Base-by-base conservation (phyloP, 176 grass and related monocot species). In the Metroxylon sagu region DNA sequence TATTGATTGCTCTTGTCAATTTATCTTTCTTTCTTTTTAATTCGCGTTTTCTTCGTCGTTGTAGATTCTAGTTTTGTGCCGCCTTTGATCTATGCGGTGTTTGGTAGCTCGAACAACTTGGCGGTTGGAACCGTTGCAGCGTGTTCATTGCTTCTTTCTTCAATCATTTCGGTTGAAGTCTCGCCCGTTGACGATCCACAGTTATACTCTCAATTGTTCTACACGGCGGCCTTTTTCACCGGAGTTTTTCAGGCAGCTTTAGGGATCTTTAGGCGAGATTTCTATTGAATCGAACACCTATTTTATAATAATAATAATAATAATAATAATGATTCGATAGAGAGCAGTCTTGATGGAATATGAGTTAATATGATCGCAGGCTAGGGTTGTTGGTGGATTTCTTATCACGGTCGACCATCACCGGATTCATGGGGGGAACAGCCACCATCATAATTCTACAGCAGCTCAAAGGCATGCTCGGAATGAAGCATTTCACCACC, bases 361-460 rank as follows among this genome's bases (percentile, higher is more conserved):
- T 0, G 35, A 43, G 10, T 43, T 12, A 2, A 14, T 43, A 12
- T 48, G 18, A 71, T 59, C 6, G 76, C 70, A 95, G 90, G 72
- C 71, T 96, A 64, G 86, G 92, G 62, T 78, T 96, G 5, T 74
- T 97, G 83, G 69, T 97, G 53, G 92, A 97, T 75, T 97, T 97
- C 74, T 71, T 97, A 35, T 97, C 92, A 50, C 80, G 84, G 49
- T 88, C 92, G 28, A 88, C 83, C 35, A 97, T 97, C 59, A 88
- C 84, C 26, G 87, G 92, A 5, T 97, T 97, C 77, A 97, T 97
- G 92, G 84, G 92, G 52, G 92, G 92, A 27, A 97, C 92, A 26
- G 87, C 92, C 12, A 79, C 54, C 25, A 91, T 97, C 66, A 90
- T 97, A 73, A 88, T 97, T 50, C 29, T 97, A 81, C 92, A 91